Conservation (phyloP, 2,329 filamentous ascomycete genomes). For the Cercospora canescens region DNA sequence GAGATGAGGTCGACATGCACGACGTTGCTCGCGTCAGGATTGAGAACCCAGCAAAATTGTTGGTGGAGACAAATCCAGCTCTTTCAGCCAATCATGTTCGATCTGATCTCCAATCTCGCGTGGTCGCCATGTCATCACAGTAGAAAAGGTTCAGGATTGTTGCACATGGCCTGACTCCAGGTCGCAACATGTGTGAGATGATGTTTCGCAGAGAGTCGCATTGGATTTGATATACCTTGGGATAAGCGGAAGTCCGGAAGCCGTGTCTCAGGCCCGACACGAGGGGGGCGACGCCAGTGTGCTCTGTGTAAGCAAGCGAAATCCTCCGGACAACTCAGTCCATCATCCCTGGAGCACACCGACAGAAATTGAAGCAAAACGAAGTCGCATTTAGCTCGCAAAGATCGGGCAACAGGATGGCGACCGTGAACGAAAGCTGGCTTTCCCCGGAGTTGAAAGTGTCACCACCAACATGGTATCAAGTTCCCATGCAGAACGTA, state of each 20-base stretch:
- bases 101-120: background rate
- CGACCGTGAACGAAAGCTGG: background rate
- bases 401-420: background rate
- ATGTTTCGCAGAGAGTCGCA: background rate
- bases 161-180: background rate
- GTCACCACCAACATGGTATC: background rate
- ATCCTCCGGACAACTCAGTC: background rate
- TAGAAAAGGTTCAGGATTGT: background rate
- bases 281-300: background rate
- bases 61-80: background rate
- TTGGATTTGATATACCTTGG: background rate
- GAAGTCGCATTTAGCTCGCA: background rate
- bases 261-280: background rate
- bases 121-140: background rate
- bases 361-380: background rate
- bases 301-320: background rate
- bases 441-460: constrained; percentile 1
- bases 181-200: background rate
- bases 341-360: background rate
- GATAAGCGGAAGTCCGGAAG: background rate
- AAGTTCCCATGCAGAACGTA: background rate
- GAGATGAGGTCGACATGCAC: background rate
- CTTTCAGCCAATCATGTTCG: background rate
- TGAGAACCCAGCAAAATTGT: background rate
- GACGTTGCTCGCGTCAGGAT: background rate